Base-by-base conservation (phyloP, 2,329 filamentous ascomycete genomes). In the Thelonectria discophora region DNA sequence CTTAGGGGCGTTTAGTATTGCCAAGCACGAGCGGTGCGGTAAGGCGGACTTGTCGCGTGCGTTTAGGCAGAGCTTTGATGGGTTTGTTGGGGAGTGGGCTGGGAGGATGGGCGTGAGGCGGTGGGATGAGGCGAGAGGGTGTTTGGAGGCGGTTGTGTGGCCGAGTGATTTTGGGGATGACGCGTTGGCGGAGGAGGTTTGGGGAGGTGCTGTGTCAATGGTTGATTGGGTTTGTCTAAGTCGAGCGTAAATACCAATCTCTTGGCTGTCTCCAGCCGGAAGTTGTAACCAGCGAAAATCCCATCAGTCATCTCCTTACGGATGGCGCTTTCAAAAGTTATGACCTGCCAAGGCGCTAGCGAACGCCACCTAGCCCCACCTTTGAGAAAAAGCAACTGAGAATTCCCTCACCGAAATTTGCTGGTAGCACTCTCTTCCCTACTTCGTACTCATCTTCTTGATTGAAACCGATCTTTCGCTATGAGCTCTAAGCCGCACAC, bases 1-100 rank as follows among this genome's bases (percentile, higher is more conserved):
- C n/a, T 5, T 63, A 1, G 65, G 64, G 1, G 61, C 59, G 0
- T 64, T 70, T 12, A 70, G 66, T 11, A 39, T 70, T 8, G 60
- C 52, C 6, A 62, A 50, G 13, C 34, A 59, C 2, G 12, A 17
- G 9, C 13, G 7, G 17, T 46, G 5, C 39, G 32, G 17, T 1
- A 34, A 3, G 17, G 47, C 21, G 45, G 20, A 13, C 2, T 5
- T 58, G 3, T 17, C 65, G 20, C 2, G 12, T 1, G 21, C 52
- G 1, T 24, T 69, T 3, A 27, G 39, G 10, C 9, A 24, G 1
- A 12, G 39, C 0, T 70, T 46, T 13, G 39, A 55, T 13, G 30
- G 9, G 0, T 62, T 65, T 5, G 12, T 70, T 2, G 24, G 21
- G 7, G 49, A 42, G 9, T 70, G 67, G 67, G 63, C 65, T 24